Evolutionary conservation across 148 eudicot genomes (phyloP).

Genomic region (Silene conica): DNA sequence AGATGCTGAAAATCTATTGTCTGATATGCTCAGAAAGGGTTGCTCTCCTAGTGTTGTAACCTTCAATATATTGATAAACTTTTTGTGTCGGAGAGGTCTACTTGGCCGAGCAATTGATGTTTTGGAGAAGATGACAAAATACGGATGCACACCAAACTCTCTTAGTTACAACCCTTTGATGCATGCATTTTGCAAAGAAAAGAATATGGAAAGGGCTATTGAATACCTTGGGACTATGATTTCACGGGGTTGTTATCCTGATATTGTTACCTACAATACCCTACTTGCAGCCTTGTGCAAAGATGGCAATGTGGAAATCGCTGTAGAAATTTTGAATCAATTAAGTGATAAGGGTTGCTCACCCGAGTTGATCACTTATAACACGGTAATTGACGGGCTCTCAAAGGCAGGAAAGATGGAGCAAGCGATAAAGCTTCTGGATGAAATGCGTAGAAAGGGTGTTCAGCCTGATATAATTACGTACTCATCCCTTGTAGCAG

Average conservation of each 20-base stretch:
- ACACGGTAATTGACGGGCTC: slow-evolving; percentile 59
- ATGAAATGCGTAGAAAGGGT: slow-evolving; percentile 50
- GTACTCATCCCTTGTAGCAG: slow-evolving; percentile 45
- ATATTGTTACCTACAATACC: slow-evolving; percentile 72
- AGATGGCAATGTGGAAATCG: slow-evolving; percentile 63
- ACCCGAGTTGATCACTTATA: slow-evolving; percentile 62
- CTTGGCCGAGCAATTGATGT: slow-evolving; percentile 63
- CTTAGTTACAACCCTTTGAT: slow-evolving; percentile 64
- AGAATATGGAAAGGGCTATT: slow-evolving; percentile 63
- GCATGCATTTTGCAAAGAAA: slow-evolving; percentile 68
- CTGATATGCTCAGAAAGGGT: slow-evolving; percentile 60
- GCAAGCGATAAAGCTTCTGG: slow-evolving; percentile 39
- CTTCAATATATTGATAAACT: slow-evolving; percentile 64
- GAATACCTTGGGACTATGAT: slow-evolving; percentile 65
- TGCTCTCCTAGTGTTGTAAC: slow-evolving; percentile 64
- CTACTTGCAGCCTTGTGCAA: slow-evolving; percentile 63
- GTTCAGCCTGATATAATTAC: slow-evolving; percentile 54
- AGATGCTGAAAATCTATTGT: slow-evolving; percentile 53
- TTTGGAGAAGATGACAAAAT: slow-evolving; percentile 52
- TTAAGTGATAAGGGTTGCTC: slow-evolving; percentile 55
- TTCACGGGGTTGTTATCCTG: slow-evolving; percentile 65
- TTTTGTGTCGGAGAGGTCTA: slow-evolving; percentile 55
- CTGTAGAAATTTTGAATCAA: slow-evolving; percentile 54
- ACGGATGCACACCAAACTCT: slow-evolving; percentile 64
- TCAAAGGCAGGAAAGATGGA: slow-evolving; percentile 48